Conservation (phyloP, 2,329 filamentous ascomycete genomes). For the Diaporthe aspalathi region DNA sequence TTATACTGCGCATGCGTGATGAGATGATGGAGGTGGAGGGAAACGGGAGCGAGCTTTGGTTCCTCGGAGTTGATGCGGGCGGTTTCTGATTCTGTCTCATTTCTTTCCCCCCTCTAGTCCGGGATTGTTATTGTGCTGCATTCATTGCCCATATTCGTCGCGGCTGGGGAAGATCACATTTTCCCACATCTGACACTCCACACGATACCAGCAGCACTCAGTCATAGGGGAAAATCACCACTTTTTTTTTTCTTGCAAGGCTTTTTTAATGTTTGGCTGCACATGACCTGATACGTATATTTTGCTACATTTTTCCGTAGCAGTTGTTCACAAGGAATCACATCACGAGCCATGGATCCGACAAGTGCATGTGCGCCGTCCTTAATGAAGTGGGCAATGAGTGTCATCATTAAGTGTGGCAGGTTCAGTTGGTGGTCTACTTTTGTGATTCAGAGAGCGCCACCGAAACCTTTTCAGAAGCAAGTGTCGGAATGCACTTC, state of each 20-base stretch:
- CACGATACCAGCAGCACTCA: slow-evolving; percentile 28
- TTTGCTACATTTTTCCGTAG: too few species aligned
- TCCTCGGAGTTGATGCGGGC: slow-evolving; percentile 8
- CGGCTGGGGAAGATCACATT: background rate
- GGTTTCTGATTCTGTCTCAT: background rate
- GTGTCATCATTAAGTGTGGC: slow-evolving; percentile 2
- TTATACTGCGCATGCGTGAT: background rate
- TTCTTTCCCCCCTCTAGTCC: background rate
- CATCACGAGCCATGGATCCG: background rate
- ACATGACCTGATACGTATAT: background rate
- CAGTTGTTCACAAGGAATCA: background rate
- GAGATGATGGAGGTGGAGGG: background rate
- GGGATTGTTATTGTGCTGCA: background rate
- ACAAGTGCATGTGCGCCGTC: background rate
- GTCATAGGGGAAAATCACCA: slow-evolving; percentile 7
- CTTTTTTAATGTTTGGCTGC: too few species aligned
- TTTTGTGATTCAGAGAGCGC: background rate
- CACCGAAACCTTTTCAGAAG: background rate
- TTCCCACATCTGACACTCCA: slow-evolving; percentile 2
- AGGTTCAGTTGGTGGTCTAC: background rate
- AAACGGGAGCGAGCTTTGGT: background rate
- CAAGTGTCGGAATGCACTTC: background rate
- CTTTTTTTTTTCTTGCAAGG: background rate
- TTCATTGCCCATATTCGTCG: background rate
- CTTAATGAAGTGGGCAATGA: background rate